Conservation (phyloP, 2,329 filamentous ascomycete genomes). For the Eurotiales sp. region DNA sequence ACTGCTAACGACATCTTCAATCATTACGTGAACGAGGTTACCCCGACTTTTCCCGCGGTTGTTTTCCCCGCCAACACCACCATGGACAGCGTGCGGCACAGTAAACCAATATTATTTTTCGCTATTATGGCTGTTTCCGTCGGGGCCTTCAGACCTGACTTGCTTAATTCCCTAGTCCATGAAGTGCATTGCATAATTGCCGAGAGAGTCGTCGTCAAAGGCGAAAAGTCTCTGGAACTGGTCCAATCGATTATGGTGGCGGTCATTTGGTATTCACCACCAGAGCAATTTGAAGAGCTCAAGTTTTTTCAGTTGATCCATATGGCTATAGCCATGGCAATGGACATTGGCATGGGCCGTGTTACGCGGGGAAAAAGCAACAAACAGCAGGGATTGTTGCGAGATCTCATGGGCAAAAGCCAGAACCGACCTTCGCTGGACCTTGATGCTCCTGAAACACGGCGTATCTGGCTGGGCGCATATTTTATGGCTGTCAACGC, state of each 20-base stretch:
- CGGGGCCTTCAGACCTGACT: conserved; percentile 49
- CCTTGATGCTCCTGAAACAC: conserved; percentile 54
- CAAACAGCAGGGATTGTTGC: conserved; percentile 31
- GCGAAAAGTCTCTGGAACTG: conserved; percentile 77
- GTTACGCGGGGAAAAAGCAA: conserved; percentile 38
- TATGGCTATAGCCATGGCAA: conserved; percentile 73
- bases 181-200: conserved; percentile 71
- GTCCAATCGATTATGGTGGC: conserved; percentile 73
- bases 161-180: conserved; percentile 61
- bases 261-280: conserved; percentile 82
- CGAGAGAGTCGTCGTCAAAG: conserved; percentile 68
- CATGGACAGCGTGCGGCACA: conserved; percentile 52
- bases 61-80: conserved; percentile 54
- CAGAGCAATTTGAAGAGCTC: conserved; percentile 76
- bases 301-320: conserved; percentile 89
- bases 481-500: conserved; percentile 60
- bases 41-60: conserved; percentile 55
- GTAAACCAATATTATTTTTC: conserved; percentile 59
- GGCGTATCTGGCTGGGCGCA: conserved; percentile 58
- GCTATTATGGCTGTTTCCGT: conserved; percentile 55
- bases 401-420: conserved; percentile 30
- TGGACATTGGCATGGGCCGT: conserved; percentile 74
- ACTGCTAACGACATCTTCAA: conserved; percentile 55
- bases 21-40: conserved; percentile 53
- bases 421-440: conserved; percentile 36